phyloP scores from a whole-genome alignment of 73 alveolate species.

The Stentor coeruleus region DNA sequence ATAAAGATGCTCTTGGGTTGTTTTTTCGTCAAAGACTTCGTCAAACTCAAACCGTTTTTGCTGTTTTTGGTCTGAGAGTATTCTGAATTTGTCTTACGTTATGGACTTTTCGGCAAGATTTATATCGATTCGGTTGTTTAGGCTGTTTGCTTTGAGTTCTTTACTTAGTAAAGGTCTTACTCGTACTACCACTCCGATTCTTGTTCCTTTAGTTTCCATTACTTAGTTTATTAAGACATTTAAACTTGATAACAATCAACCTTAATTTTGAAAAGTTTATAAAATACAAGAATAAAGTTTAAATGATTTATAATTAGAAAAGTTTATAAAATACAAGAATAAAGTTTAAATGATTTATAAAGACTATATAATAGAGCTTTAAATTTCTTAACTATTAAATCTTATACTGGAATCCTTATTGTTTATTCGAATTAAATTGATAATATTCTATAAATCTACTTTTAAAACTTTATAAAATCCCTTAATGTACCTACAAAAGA shows the following conservation, averaged over 20 bases:
- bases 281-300: no score
- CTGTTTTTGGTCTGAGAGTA: neutral
- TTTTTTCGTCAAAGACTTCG: constrained; percentile 60
- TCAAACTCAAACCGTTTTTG: constrained; percentile 59
- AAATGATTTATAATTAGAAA: no score
- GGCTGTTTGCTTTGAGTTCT: neutral
- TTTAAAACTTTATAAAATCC: no score
- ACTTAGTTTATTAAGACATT: no score
- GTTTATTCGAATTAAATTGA: no score
- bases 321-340: no score
- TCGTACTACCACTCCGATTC: constrained; percentile 6
- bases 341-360: no score
- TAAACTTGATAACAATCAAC: neutral
- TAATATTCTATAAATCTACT: no score
- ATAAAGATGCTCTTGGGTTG: constrained; percentile 64
- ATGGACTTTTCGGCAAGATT: neutral
- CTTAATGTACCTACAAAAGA: no score
- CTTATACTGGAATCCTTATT: no score
- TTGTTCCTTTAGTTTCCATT: constrained; percentile 8
- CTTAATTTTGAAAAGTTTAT: neutral
- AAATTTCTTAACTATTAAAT: no score
- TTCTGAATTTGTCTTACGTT: neutral
- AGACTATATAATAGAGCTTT: no score
- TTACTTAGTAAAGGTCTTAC: neutral
- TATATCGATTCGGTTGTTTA: neutral